Evolutionary conservation across 2,329 filamentous ascomycete species (phyloP), one percentile per base, ranked within the genome.

Genomic region (Davidsoniella australis): DNA sequence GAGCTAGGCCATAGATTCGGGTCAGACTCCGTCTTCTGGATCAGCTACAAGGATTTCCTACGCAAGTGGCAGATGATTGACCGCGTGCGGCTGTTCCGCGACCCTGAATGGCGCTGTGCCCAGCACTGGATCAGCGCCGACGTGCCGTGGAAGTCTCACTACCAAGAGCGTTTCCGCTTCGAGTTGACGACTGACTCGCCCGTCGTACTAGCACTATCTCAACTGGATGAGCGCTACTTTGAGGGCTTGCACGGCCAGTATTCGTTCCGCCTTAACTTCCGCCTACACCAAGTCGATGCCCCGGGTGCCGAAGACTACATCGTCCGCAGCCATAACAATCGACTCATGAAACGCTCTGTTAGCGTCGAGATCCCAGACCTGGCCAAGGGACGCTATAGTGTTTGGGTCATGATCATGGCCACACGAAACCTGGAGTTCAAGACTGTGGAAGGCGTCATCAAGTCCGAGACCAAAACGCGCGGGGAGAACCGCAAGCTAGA

Each of bases 11-110:
- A 78, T 57, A 69, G 68, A 26, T 79, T 79, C 50, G 75, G 75
- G 18, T 73, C 72, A 54, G 75, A 79, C 56, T 76, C 73, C 0
- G 72, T 76, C 10, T 79, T 79, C 57, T 79, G 75, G 75, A 78
- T 79, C 52, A 68, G 72, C 1, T 79, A 77, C 56, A 67, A 73
- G 46, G 76, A 80, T 56, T 65, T 81, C 47, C 68, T 80, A 10
- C 69, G 71, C 54, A 80, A 79, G 56, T 80, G 75, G 57, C 70
- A 72, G 45, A 69, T 71, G 55, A 72, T 80, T 48, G 75, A 80
- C 57, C 68, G 76, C 12, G 80, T 77, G 0, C 68, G 76, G 1
- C 69, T 81, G 16, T 80, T 80, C 60, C 65, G 71, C 23, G 71
- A 76, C 17, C 60, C 64, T 1, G 68, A 73, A 53, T 81, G 76